phyloP scores from a whole-genome alignment of 73 alveolate genomes.

The Stentor coeruleus region DNA sequence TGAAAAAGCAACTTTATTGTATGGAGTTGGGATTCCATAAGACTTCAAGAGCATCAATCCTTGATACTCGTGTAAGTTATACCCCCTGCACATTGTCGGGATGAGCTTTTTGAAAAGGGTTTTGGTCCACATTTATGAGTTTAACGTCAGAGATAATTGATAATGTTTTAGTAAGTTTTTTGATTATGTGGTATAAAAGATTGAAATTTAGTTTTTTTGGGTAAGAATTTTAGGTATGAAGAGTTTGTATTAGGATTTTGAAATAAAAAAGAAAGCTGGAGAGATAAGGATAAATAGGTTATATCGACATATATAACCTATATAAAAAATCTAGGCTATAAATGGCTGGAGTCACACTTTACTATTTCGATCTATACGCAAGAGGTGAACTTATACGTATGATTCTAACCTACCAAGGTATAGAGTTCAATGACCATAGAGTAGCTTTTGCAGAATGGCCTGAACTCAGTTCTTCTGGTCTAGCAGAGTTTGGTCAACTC shows the following conservation, averaged over 20 bases:
- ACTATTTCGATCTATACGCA: conserved; percentile 41
- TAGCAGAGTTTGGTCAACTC: conserved; percentile 40
- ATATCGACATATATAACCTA: too few relatives aligned
- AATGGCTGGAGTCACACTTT: conserved; percentile 20
- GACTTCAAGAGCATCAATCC: conserved; percentile 34
- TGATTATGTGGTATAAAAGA: too few relatives aligned
- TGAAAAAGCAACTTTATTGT: conserved; percentile 42
- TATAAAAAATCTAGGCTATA: not conserved
- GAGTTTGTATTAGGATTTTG: too few relatives aligned
- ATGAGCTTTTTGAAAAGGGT: not conserved
- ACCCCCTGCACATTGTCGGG: not conserved
- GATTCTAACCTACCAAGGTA: conserved; percentile 33
- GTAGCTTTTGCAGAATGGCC: conserved; percentile 30
- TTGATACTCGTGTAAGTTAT: conserved; percentile 41
- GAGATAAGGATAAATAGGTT: too few relatives aligned
- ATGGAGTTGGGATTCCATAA: conserved; percentile 36
- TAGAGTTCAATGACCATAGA: conserved; percentile 38
- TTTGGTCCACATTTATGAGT: conserved; percentile 6
- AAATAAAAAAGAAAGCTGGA: too few relatives aligned
- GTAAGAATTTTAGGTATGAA: too few relatives aligned
- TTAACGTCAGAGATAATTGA: too few relatives aligned
- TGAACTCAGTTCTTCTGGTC: conserved; percentile 26
- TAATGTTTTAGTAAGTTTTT: too few relatives aligned
- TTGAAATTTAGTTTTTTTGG: too few relatives aligned
- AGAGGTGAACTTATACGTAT: conserved; percentile 43